Conservation (phyloP, 306 rosid species). For the Begonia peltatifolia region DNA sequence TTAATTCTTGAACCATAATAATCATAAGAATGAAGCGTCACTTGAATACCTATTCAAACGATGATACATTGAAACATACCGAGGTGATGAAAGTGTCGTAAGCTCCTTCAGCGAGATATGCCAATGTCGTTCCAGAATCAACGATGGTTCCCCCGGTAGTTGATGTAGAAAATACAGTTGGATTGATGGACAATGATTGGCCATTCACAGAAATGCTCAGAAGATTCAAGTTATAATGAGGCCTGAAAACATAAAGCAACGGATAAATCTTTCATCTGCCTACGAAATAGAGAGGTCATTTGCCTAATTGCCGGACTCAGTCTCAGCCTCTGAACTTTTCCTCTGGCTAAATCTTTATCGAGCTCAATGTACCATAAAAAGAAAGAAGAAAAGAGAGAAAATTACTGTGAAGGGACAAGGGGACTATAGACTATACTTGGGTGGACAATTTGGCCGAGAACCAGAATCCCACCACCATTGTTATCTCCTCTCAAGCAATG, state of each 20-base stretch:
- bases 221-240: conserved; percentile 66
- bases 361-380: neutral
- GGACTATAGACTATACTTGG: conserved; percentile 57
- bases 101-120: conserved; percentile 55
- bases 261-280: neutral
- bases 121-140: conserved; percentile 64
- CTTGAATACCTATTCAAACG: no score
- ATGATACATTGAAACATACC: conserved; percentile 32
- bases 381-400: conserved; percentile 7
- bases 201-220: conserved; percentile 59
- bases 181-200: conserved; percentile 30
- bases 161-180: conserved; percentile 51
- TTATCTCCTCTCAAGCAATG: conserved; percentile 66
- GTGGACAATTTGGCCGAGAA: conserved; percentile 65
- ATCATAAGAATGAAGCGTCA: no score
- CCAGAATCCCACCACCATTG: conserved; percentile 60
- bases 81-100: conserved; percentile 54
- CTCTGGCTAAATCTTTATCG: neutral
- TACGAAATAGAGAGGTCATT: no score
- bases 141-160: conserved; percentile 46
- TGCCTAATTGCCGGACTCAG: no score
- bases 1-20: no score
- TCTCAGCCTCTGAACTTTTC: no score
- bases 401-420: conserved; percentile 58
- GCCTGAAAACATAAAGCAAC: conserved; percentile 33